Percentiles rank a stretch among this genome's conserved stretches.
phyloP scores from a whole-genome alignment of 768 basidiomycete genomes.

The Leucocoprinus sp. region DNA sequence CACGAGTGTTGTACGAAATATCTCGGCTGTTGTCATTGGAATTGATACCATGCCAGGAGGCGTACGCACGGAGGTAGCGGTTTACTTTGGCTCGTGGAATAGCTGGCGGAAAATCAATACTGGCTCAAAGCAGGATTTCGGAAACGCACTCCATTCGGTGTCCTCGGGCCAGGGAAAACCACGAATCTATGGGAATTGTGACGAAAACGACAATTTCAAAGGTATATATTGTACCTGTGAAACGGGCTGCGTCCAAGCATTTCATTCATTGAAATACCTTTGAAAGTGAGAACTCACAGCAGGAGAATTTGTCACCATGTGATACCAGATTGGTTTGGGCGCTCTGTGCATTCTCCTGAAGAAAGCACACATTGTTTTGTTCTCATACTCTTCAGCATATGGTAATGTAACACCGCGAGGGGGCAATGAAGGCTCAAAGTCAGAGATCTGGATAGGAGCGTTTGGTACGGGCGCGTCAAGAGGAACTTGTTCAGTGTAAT shows the following conservation, averaged over 20 bases:
- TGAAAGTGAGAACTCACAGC: conserved; percentile 20
- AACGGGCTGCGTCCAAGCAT: conserved; percentile 13
- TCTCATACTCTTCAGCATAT: conserved; percentile 20
- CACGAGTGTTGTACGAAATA: conserved; percentile 38
- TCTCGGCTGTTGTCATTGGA: conserved; percentile 32
- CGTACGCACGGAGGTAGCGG: conserved; percentile 33
- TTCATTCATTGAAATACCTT: neutral
- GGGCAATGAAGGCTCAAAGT: conserved; percentile 29
- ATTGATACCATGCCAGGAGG: conserved; percentile 33
- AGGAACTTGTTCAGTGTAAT: conserved; percentile 31
- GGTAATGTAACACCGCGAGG: conserved; percentile 23
- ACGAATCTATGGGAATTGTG: conserved; percentile 14
- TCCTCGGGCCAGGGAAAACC: conserved; percentile 25
- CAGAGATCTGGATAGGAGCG: conserved; percentile 22
- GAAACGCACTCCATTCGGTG: conserved; percentile 24
- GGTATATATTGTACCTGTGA: conserved; percentile 15
- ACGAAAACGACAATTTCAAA: neutral
- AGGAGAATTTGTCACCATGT: conserved; percentile 26
- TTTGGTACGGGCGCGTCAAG: conserved; percentile 29
- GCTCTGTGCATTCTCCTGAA: conserved; percentile 23
- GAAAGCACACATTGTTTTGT: conserved; percentile 15
- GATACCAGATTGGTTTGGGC: conserved; percentile 30
- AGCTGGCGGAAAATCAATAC: neutral
- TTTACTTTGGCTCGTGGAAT: conserved; percentile 25
- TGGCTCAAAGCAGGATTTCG: neutral